Percentiles rank a stretch among this genome's conserved stretches.
Conservation (phyloP, 768 basidiomycete species). For the Coprinopsis cinerea region DNA sequence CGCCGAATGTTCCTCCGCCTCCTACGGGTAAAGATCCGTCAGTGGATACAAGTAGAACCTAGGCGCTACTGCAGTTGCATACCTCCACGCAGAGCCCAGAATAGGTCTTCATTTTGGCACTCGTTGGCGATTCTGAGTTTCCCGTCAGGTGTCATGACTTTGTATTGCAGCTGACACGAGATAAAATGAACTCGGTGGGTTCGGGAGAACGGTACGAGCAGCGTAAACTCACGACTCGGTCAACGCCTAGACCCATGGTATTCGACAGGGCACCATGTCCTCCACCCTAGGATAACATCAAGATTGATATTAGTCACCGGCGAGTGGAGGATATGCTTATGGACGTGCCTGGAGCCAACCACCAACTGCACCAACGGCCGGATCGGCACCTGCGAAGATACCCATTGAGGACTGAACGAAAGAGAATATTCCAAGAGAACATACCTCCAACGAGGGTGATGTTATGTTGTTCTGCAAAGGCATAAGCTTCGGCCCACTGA, state of each 20-base stretch:
- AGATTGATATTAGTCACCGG: neutral
- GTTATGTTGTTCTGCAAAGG: conserved; percentile 38
- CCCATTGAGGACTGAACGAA: neutral
- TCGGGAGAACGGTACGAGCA: conserved; percentile 6
- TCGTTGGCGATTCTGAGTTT: conserved; percentile 32
- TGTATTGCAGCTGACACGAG: conserved; percentile 17
- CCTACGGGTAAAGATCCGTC: conserved; percentile 1
- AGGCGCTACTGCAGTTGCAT: neutral
- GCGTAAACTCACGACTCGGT: conserved; percentile 40
- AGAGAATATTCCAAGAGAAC: neutral
- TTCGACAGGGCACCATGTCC: conserved; percentile 40
- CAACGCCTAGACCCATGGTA: conserved; percentile 40
- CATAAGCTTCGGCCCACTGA: conserved; percentile 38
- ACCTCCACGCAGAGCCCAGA: conserved; percentile 43
- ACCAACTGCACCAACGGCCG: conserved; percentile 35
- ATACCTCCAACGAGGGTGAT: conserved; percentile 40
- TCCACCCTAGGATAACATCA: conserved; percentile 26
- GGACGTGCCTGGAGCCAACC: conserved; percentile 33
- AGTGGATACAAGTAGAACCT: neutral
- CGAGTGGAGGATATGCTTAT: neutral
- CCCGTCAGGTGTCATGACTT: conserved; percentile 40
- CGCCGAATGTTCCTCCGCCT: conserved; percentile 36
- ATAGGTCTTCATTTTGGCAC: conserved; percentile 37
- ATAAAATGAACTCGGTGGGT: neutral
- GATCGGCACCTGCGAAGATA: conserved; percentile 18